Evolutionary conservation across 2,329 filamentous ascomycete genomes (phyloP), one percentile per base, ranked within the genome.

Genomic region (Diplodia intermedia): DNA sequence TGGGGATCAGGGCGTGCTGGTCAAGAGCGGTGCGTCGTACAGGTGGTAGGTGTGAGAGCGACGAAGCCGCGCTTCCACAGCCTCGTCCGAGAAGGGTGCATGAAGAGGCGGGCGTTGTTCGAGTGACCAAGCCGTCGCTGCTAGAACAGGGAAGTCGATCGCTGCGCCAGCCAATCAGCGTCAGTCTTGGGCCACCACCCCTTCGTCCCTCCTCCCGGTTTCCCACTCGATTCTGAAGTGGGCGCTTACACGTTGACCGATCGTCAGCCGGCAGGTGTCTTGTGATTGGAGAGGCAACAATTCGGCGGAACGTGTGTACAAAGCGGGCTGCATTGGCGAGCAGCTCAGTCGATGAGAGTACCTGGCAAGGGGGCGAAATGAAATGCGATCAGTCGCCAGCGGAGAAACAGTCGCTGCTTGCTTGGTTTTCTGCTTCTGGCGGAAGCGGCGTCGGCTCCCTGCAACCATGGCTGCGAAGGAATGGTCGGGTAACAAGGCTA

Each of bases 121-220:
- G 36, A 38, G 36, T 38, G 36, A 9, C 33, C 33, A 36, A 36
- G 9, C 33, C 26, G 23, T 61, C 36, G 40, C 26, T 38, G 29
- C 43, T 38, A 23, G 47, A 38, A 63, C 23, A 38, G 60, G 60
- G 43, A 63, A 63, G 43, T 52, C n/a, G 31, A 38, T 63, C 47
- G 40, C 60, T 52, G 60, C 18, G 18, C 29, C 43, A 8, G n/a
- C 57, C 57, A 62, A 62, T 62, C 57, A 50, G 57, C 40, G 49
- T 23, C 36, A n/a, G n/a, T 15, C 29, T 15, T 12, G 11, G 18
- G 33, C 54, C 33, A 57, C 54, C 31, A 40, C 15, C 56, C 7
- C 14, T 9, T 40, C 53, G 2, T 29, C 4, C 26, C 50, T 18
- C 36, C 18, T 52, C 49, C 12, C 18, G 6, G 20, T 52, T 12